phyloP scores from a whole-genome alignment of 140 eudicot genomes.

The Flaveria floridana region DNA sequence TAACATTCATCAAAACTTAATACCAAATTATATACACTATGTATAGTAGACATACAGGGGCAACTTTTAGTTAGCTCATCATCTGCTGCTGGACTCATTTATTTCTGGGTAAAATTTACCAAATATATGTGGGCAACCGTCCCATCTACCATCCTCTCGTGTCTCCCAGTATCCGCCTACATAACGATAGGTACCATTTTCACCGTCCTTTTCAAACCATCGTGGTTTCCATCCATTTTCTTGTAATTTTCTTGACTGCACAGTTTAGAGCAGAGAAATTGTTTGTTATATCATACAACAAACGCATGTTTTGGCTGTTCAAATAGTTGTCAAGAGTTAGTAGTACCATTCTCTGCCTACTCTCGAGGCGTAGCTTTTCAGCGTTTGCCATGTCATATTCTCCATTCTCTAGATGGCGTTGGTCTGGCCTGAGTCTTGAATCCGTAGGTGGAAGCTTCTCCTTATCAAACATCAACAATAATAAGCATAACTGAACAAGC shows the following conservation, averaged over 20 bases:
- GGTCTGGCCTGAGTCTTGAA: constrained; percentile 96
- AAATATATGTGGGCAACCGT: constrained; percentile 67
- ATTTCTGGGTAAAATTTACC: constrained; percentile 39
- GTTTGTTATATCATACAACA: not conserved
- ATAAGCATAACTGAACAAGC: constrained; percentile 30
- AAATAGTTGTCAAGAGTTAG: not conserved
- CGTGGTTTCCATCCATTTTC: constrained; percentile 80
- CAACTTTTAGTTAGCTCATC: constrained; percentile 11
- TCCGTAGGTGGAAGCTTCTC: constrained; percentile 27
- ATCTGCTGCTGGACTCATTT: constrained; percentile 25
- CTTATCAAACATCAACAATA: constrained; percentile 30
- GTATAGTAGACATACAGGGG: not conserved
- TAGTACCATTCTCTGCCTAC: constrained; percentile 78
- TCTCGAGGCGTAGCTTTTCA: constrained; percentile 88
- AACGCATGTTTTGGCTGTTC: not conserved
- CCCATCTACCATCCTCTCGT: constrained; percentile 62
- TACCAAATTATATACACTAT: constrained; percentile 8
- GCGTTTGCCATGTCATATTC: constrained; percentile 81
- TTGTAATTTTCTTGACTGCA: constrained; percentile 75
- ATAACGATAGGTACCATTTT: constrained; percentile 48
- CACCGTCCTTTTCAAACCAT: constrained; percentile 57
- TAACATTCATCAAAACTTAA: constrained; percentile 21
- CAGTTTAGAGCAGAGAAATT: not conserved
- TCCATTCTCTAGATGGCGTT: constrained; percentile 84
- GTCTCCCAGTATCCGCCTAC: constrained; percentile 84